Percentiles rank a stretch among this genome's conserved stretches.
Conservation (phyloP, 129 eudicot genomes). For the Lactuca sativa region DNA sequence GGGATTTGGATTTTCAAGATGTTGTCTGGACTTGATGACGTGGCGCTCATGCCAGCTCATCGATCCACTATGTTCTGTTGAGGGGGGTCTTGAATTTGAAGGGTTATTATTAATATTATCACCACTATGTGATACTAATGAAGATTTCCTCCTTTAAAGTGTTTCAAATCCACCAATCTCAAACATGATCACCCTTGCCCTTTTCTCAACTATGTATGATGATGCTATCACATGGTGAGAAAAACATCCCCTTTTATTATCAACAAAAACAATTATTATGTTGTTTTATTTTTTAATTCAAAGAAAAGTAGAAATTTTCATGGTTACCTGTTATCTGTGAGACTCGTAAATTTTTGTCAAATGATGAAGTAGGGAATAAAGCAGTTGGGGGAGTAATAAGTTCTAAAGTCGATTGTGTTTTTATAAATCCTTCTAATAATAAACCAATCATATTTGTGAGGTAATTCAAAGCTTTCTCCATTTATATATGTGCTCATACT, state of each 20-base stretch:
- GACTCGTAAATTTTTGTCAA: constrained; percentile 51
- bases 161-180: constrained; percentile 64
- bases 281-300: background rate
- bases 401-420: constrained; percentile 59
- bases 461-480: constrained; percentile 76
- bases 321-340: constrained; percentile 61
- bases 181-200: constrained; percentile 67
- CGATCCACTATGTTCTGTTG: constrained; percentile 55
- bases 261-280: background rate
- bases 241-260: constrained; percentile 44
- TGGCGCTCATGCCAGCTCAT: constrained; percentile 78
- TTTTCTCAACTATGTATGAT: constrained; percentile 64
- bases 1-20: constrained; percentile 17
- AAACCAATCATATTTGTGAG: constrained; percentile 67
- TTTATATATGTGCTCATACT: constrained; percentile 54
- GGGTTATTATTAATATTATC: constrained; percentile 41
- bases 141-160: constrained; percentile 67
- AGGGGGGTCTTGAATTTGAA: constrained; percentile 28
- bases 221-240: constrained; percentile 44
- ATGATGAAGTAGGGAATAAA: constrained; percentile 39
- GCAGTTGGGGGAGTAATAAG: constrained; percentile 75
- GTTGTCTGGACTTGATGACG: constrained; percentile 28
- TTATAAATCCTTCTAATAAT: constrained; percentile 78
- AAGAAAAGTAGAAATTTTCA: background rate
- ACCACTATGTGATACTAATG: constrained; percentile 41